Evolutionary conservation across 345 rosid genomes (phyloP).

Genomic region (Fremontodendron californicum): DNA sequence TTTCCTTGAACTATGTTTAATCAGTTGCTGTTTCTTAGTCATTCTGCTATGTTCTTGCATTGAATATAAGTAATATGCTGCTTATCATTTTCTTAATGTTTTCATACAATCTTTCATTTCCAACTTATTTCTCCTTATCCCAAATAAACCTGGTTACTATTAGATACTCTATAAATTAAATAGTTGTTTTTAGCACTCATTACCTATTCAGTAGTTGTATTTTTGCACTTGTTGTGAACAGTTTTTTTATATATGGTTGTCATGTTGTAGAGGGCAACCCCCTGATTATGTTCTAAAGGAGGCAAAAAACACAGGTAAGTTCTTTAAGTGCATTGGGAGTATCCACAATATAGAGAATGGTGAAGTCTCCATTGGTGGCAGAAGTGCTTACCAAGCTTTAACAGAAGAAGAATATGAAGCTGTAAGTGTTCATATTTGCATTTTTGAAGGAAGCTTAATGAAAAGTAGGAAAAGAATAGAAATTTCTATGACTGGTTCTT

Average conservation of each 20-base stretch:
- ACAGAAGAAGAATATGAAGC: slow-evolving; percentile 88
- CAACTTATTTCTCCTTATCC: neutral
- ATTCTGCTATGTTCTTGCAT: neutral
- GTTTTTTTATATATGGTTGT: slow-evolving; percentile 33
- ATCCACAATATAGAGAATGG: slow-evolving; percentile 64
- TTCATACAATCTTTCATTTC: neutral
- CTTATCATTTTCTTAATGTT: neutral
- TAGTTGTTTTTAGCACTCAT: neutral
- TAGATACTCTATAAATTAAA: neutral
- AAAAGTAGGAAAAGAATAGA: neutral
- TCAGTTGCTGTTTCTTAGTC: neutral
- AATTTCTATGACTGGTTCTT: slow-evolving; percentile 9
- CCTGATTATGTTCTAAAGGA: slow-evolving; percentile 93
- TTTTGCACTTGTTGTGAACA: slow-evolving; percentile 14
- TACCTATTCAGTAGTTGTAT: slow-evolving; percentile 4
- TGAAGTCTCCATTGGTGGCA: slow-evolving; percentile 48
- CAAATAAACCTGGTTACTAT: neutral
- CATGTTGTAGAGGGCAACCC: slow-evolving; percentile 76
- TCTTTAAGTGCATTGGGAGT: slow-evolving; percentile 89
- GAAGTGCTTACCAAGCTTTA: slow-evolving; percentile 71
- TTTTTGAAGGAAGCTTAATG: slow-evolving; percentile 3
- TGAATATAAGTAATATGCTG: neutral
- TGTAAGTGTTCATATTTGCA: slow-evolving; percentile 48
- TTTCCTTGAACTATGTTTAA: slow-evolving; percentile 4
- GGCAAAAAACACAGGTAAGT: slow-evolving; percentile 82